phyloP scores from a whole-genome alignment of 768 basidiomycete genomes.

The Suillus spraguei region DNA sequence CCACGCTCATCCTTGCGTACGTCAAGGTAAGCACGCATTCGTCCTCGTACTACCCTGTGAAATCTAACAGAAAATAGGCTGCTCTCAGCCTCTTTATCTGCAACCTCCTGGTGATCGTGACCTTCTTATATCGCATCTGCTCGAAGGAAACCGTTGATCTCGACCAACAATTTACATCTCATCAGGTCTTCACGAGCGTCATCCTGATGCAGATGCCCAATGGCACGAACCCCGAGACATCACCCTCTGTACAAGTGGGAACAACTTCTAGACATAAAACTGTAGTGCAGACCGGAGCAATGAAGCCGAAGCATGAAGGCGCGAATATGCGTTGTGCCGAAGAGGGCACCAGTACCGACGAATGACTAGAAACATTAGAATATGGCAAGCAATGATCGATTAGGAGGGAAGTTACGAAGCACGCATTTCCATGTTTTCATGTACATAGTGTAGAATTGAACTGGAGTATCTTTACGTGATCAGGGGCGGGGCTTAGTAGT shows the following conservation, averaged over 20 bases:
- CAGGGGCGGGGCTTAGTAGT: too few species aligned
- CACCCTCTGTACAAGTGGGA: neutral
- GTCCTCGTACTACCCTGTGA: neutral
- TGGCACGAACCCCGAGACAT: neutral
- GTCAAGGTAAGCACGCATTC: neutral
- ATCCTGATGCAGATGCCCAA: neutral
- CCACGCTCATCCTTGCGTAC: neutral
- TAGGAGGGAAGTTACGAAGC: neutral
- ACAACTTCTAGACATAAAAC: neutral
- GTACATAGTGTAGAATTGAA: neutral
- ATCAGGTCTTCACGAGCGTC: neutral
- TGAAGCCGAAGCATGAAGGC: neutral
- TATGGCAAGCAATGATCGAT: neutral
- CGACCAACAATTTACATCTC: neutral
- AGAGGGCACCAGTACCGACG: neutral
- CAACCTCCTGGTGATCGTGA: conserved; percentile 12
- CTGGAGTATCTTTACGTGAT: too few species aligned
- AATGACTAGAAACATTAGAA: neutral
- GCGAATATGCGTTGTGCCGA: neutral
- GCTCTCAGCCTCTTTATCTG: conserved; percentile 8
- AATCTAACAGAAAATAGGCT: neutral
- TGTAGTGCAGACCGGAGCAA: neutral
- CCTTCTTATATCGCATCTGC: neutral
- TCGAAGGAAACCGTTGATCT: neutral
- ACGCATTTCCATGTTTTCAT: neutral